Conservation (phyloP, 805 yeast genomes). For the Metschnikowia noctiluminum region DNA sequence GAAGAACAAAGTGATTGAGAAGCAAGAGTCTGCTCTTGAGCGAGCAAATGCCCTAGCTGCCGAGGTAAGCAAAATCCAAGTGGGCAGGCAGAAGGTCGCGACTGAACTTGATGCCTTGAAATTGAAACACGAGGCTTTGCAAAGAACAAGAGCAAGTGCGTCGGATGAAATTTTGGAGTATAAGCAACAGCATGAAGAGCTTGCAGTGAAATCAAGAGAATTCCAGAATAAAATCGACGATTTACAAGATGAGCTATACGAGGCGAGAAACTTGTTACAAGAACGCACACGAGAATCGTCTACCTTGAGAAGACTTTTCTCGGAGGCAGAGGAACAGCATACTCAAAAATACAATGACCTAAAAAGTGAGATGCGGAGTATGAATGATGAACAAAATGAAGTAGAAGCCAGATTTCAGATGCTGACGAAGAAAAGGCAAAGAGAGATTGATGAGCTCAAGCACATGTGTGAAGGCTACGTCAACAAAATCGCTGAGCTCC, state of each 20-base stretch:
- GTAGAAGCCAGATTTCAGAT: conserved; percentile 52
- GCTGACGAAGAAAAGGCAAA: conserved; percentile 50
- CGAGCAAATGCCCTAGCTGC: conserved; percentile 29
- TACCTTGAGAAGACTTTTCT: conserved; percentile 63
- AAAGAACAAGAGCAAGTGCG: conserved; percentile 32
- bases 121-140: conserved; percentile 32
- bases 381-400: conserved; percentile 59
- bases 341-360: conserved; percentile 53
- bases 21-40: conserved; percentile 38
- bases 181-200: conserved; percentile 71
- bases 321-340: conserved; percentile 64
- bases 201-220: conserved; percentile 65
- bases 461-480: conserved; percentile 41
- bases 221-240: conserved; percentile 56
- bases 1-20: conserved; percentile 39
- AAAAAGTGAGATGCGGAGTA: conserved; percentile 45
- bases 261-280: conserved; percentile 65
- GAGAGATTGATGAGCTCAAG: conserved; percentile 61
- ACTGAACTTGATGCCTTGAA: conserved; percentile 40
- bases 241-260: conserved; percentile 79
- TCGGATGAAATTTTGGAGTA: conserved; percentile 41
- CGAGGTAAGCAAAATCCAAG: conserved; percentile 39
- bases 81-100: conserved; percentile 39
- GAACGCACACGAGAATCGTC: conserved; percentile 79
- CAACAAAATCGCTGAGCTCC: conserved; percentile 40